Percentiles rank a stretch among this genome's conserved stretches.
Evolutionary conservation across 441 rosid genomes (phyloP).

Genomic region (Gossypium laxum): DNA sequence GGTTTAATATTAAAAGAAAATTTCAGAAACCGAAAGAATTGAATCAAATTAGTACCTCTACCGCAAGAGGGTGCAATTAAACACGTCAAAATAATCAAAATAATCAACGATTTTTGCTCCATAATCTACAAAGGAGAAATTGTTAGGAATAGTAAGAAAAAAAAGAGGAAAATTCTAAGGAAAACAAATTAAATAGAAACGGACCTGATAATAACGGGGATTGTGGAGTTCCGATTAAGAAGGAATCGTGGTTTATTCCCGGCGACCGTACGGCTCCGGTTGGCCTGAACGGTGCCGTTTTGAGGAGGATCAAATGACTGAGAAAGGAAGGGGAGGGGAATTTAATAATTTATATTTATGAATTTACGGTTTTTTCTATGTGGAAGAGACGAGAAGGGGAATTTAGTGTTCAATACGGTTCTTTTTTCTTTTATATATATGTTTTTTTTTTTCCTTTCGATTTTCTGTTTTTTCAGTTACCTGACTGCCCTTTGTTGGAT

Average conservation of each 20-base stretch:
- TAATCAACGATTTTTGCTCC: conserved; percentile 30
- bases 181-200: not conserved
- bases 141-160: not conserved
- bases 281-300: not conserved
- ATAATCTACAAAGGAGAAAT: conserved; percentile 28
- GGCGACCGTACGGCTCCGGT: conserved; percentile 1
- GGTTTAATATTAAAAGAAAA: not conserved
- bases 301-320: not conserved
- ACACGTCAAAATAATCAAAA: conserved; percentile 26
- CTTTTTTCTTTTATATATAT: too few relatives aligned
- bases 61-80: conserved; percentile 28
- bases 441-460: too few relatives aligned
- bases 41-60: conserved; percentile 30
- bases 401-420: too few relatives aligned
- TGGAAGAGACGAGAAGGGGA: not conserved
- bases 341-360: not conserved
- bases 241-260: not conserved
- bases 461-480: too few relatives aligned
- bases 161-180: not conserved
- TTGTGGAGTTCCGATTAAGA: not conserved
- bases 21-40: not conserved
- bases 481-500: too few relatives aligned
- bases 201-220: not conserved
- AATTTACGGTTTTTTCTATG: not conserved
- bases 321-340: not conserved